Conservation (phyloP, 2,329 filamentous ascomycete genomes). For the Lecanicillium sp. region DNA sequence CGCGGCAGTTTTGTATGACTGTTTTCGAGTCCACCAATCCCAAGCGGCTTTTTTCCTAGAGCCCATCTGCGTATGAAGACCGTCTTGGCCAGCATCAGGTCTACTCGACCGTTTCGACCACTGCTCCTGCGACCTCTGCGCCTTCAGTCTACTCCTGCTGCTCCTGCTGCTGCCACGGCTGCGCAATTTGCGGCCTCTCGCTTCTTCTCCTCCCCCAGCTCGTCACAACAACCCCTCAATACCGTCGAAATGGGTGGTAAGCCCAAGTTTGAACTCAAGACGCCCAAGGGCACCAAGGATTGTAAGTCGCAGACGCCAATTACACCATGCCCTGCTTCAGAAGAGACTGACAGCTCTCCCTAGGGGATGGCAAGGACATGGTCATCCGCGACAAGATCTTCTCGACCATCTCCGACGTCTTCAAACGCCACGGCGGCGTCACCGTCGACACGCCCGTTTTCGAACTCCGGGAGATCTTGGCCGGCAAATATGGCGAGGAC, state of each 20-base stretch:
- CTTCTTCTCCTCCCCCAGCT: background rate
- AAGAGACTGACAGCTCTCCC: too few relatives aligned
- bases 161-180: constrained; percentile 1
- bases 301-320: constrained; percentile 34
- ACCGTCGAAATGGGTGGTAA: constrained; percentile 28
- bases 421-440: constrained; percentile 75
- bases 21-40: too few relatives aligned
- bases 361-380: constrained; percentile 66
- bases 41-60: constrained; percentile 1
- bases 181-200: constrained; percentile 3
- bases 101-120: constrained; percentile 7
- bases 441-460: constrained; percentile 79
- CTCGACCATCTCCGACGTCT: constrained; percentile 64
- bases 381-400: constrained; percentile 77
- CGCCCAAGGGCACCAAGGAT: constrained; percentile 85
- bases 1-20: background rate
- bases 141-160: background rate
- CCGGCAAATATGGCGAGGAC: constrained; percentile 89
- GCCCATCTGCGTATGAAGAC: constrained; percentile 9
- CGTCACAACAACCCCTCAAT: background rate
- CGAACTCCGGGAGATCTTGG: constrained; percentile 76
- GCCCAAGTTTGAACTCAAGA: constrained; percentile 65
- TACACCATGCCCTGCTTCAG: too few relatives aligned
- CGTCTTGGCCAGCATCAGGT: constrained; percentile 8
- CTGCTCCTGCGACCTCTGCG: constrained; percentile 5